These are phyloP conservation scores for Ostreobium quekettii DNA, from an alignment of 139 green algal species.

Conservation along the genomic window DNA sequence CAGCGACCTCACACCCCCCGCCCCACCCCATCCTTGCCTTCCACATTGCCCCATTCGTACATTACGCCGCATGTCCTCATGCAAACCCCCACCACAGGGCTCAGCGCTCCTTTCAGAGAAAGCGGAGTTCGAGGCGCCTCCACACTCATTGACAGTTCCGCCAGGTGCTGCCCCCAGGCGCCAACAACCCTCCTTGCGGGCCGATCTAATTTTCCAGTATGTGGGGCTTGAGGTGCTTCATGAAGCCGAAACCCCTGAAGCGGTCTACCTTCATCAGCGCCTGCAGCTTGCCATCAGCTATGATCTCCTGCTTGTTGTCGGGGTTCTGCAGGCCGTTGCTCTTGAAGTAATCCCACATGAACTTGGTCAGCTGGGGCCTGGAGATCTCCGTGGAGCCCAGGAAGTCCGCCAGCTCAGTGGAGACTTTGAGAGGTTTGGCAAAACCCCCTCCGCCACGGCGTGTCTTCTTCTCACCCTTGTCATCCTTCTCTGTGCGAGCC, in stretches of 20 bases:
- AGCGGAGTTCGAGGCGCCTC: too few species aligned
- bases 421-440: conserved; percentile 16
- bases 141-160: too few species aligned
- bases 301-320: conserved; percentile 12
- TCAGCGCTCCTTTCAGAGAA: too few species aligned
- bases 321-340: conserved; percentile 25
- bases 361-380: conserved; percentile 23
- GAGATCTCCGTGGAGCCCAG: conserved; percentile 11
- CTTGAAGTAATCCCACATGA: conserved; percentile 29
- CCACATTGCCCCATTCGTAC: too few species aligned
- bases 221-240: conserved; percentile 19
- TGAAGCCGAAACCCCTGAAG: conserved; percentile 18
- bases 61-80: too few species aligned
- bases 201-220: too few species aligned
- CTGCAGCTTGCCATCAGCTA: conserved; percentile 14
- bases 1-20: too few species aligned
- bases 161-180: too few species aligned
- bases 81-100: too few species aligned
- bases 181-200: too few species aligned
- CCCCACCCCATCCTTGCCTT: too few species aligned
- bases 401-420: conserved; percentile 12
- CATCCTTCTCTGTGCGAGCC: conserved; percentile 3
- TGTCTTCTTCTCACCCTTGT: neutral
- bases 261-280: conserved; percentile 17
- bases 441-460: neutral